Percentiles rank a stretch among this genome's conserved stretches.
These are phyloP conservation scores for Voacanga thouarsii DNA, from an alignment of 257 asterid species.

Conservation along the genomic window DNA sequence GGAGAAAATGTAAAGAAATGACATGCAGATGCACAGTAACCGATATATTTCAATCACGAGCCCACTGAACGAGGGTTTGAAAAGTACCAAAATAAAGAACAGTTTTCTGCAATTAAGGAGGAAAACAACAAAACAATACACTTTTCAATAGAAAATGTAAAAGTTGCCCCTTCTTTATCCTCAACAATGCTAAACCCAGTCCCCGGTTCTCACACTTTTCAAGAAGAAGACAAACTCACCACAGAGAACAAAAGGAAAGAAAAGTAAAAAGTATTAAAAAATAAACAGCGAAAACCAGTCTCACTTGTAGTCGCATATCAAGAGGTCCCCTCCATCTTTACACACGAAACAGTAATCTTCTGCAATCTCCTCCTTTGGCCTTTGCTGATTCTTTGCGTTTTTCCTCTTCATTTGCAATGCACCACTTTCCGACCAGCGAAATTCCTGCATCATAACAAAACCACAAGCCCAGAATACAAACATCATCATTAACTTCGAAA, in stretches of 20 bases:
- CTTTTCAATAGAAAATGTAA: slow-evolving; percentile 1
- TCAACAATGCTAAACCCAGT: neutral
- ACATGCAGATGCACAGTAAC: neutral
- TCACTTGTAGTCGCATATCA: slow-evolving; percentile 66
- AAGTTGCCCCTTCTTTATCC: neutral
- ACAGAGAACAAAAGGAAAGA: neutral
- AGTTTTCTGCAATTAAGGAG: neutral
- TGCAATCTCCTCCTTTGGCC: slow-evolving; percentile 37
- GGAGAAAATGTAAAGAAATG: neutral
- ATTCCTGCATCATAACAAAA: slow-evolving; percentile 2
- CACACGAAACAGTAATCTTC: slow-evolving; percentile 83
- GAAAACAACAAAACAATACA: neutral
- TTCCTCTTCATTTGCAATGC: slow-evolving; percentile 34
- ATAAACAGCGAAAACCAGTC: neutral
- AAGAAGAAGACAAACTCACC: neutral
- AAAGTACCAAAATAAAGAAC: neutral
- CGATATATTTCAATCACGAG: neutral
- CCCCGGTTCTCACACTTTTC: neutral
- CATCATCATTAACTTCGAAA: neutral
- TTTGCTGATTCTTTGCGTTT: slow-evolving; percentile 23
- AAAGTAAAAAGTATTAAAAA: neutral
- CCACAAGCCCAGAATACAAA: neutral
- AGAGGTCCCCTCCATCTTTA: slow-evolving; percentile 73
- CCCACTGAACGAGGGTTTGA: neutral
- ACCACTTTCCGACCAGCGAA: neutral